Base-by-base conservation (phyloP, 2,329 filamentous ascomycete species). In the Madurella mycetomatis region DNA sequence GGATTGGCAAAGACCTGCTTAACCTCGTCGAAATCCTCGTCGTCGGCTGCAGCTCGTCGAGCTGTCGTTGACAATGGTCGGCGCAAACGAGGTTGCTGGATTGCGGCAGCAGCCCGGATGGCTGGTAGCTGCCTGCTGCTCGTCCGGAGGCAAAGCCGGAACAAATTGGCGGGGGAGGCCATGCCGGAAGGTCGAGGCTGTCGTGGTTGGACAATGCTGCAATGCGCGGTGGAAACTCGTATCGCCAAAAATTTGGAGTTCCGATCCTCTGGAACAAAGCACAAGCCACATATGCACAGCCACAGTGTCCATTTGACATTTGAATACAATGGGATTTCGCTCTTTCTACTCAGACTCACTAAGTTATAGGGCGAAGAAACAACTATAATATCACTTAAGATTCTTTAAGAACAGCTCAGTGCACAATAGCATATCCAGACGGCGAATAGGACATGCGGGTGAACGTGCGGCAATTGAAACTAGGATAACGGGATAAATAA, bases 91-190 rank as follows among this genome's bases (percentile, higher is more conserved):
- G 19, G 25, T 40, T 51, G 51, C 37, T 37, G 54, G 15, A 32
- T 34, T 12, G 56, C 49, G 32, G 50, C 17, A 31, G 40, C 19
- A 34, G 53, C 41, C 1, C 52, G 51, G 46, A 59, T 31, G 19
- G 30, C 46, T 15, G 58, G 25, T 18, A 60, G 47, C 25, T 53
- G 57, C 51, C 68, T 67, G 63, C 67, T 67, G 55, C 11, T 11
- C 13, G 67, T 65, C 62, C 69, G 71, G 55, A 72, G 62, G 59
- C 67, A 70, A 50, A 73, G 64, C 65, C 72, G 71, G 64, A 75
- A 65, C 15, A 73, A 67, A 60, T 68, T 70, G 58, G 72, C 67
- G 55, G 70, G 67, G 55, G 71, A 71, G 62, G 72, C 70, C 73
- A 76, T 76, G 57, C 56, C 63, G 57, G 54, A 60, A 47, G 58